Base-by-base conservation (phyloP, 2,329 filamentous ascomycete species). In the Trichoderma guizhouense region DNA sequence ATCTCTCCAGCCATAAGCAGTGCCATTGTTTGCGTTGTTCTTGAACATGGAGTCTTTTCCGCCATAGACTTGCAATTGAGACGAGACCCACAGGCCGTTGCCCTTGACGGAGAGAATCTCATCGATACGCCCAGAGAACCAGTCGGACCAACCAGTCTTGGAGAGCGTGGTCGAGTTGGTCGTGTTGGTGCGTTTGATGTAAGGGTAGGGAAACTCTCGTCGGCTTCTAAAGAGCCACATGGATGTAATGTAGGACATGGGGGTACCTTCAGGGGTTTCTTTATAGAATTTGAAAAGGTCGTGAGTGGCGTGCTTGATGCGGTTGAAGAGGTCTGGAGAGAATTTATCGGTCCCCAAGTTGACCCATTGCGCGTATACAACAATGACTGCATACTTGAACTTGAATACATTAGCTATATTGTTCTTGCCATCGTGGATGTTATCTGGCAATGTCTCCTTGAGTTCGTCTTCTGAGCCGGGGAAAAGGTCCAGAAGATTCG, bases 181-280 rank as follows among this genome's bases (percentile, higher is more conserved):
- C 43, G 62, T 65, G n/a, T 65, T 65, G 28, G 62, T 53, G 3
- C 62, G 62, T 51, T 65, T 65, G 7, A 65, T 32, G 26, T 65
- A 65, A 2, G 62, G 62, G 39, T 65, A 65, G 12, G 62, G 62
- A 3, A 65, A 65, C 39, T 65, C 62, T 5, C 62, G 62, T n/a
- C 3, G 62, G 39, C 62, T 65, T 65, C 43, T 65, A n/a, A 65
- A 65, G 28, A 65, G 62, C 62, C 62, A 65, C 62, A 65, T 65
- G 28, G 62, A 65, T 15, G 43, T 51, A 21, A 65, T 65, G 8
- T 32, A 65, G 18, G 62, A 65, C 62, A 65, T 65, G 2, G 26
- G 28, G 5, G 39, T 21, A 7, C 7, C 28, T 0, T 51, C 34
- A 7, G 28, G 26, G 12, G 62, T 24, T n/a, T 65, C 62, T 2